A percentile compares a stretch with the other conserved stretches of the same genome.
These are phyloP conservation scores for Diplodia intermedia DNA, from an alignment of 2,329 filamentous ascomycete genomes.

Conservation along the genomic window DNA sequence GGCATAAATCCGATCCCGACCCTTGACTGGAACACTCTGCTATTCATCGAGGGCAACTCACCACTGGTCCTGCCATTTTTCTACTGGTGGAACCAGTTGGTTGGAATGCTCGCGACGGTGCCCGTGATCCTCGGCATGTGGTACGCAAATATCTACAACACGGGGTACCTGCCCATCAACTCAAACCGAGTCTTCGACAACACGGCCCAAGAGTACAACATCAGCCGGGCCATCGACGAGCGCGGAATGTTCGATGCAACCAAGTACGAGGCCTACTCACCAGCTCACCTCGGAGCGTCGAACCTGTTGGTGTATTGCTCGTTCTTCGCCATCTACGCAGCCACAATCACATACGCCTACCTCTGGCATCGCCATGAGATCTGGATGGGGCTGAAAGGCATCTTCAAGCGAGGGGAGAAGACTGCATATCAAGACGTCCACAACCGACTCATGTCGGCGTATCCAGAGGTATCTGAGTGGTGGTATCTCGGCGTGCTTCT, in stretches of 20 bases:
- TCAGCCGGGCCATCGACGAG: slow-evolving; percentile 42
- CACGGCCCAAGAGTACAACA: slow-evolving; percentile 44
- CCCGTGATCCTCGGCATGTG: slow-evolving; percentile 43
- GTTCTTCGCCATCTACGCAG: slow-evolving; percentile 48
- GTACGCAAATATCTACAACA: slow-evolving; percentile 43
- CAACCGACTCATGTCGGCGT: slow-evolving; percentile 44
- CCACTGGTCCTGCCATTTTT: slow-evolving; percentile 43
- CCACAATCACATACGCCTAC: slow-evolving; percentile 46
- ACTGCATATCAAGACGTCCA: slow-evolving; percentile 42
- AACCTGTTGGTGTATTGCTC: slow-evolving; percentile 48
- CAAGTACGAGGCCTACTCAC: slow-evolving; percentile 47
- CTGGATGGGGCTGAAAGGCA: background rate
- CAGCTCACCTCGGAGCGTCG: slow-evolving; percentile 47
- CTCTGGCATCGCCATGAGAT: slow-evolving; percentile 47
- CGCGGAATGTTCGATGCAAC: slow-evolving; percentile 40
- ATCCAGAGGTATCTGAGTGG: slow-evolving; percentile 45
- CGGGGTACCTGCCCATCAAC: slow-evolving; percentile 47
- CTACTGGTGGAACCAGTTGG: slow-evolving; percentile 43
- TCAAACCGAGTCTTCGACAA: slow-evolving; percentile 47
- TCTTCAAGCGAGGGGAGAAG: background rate
- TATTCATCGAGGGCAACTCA: slow-evolving; percentile 42
- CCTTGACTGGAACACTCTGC: slow-evolving; percentile 70
- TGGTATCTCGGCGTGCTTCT: slow-evolving; percentile 60
- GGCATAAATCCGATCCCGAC: slow-evolving; percentile 71
- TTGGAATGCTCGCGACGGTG: slow-evolving; percentile 43